A percentile compares a stretch with the other conserved stretches of the same genome.
phyloP scores from a whole-genome alignment of 192 early-diverging fungal species.

The Coemansia sp. region DNA sequence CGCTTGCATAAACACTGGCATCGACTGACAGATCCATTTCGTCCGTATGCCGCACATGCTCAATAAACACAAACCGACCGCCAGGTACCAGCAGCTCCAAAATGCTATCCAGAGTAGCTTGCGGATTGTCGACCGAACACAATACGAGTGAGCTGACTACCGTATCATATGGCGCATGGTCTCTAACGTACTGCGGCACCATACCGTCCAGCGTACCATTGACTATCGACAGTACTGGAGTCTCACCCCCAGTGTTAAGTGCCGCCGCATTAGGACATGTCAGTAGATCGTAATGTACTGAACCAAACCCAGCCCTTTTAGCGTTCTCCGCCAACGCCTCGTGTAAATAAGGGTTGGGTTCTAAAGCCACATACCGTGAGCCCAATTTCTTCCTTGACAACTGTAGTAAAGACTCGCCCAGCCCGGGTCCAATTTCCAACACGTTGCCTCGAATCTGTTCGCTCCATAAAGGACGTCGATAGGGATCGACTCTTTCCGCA shows the following conservation, averaged over 20 bases:
- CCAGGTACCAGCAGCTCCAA: conserved; percentile 36
- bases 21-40: conserved; percentile 11
- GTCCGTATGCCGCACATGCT: conserved; percentile 44
- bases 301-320: conserved; percentile 15
- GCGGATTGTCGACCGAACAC: conserved; percentile 33
- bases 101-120: conserved; percentile 27
- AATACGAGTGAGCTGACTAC: conserved; percentile 38
- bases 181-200: conserved; percentile 23
- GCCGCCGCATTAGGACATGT: conserved; percentile 19
- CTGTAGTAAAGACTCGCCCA: conserved; percentile 27
- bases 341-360: conserved; percentile 38
- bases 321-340: conserved; percentile 20
- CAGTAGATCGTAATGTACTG: conserved; percentile 26
- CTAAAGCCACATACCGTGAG: conserved; percentile 21
- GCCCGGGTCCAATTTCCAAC: conserved; percentile 38
- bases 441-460: conserved; percentile 33
- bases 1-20: neutral
- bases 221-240: conserved; percentile 33
- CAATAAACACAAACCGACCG: conserved; percentile 38
- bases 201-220: conserved; percentile 40
- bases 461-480: conserved; percentile 25
- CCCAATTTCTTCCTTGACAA: conserved; percentile 7
- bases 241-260: neutral
- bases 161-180: conserved; percentile 37
- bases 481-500: conserved; percentile 16